Percentiles rank a stretch among this genome's conserved stretches.
phyloP scores from a whole-genome alignment of 305 asterid genomes.

The Euphrasia arctica region DNA sequence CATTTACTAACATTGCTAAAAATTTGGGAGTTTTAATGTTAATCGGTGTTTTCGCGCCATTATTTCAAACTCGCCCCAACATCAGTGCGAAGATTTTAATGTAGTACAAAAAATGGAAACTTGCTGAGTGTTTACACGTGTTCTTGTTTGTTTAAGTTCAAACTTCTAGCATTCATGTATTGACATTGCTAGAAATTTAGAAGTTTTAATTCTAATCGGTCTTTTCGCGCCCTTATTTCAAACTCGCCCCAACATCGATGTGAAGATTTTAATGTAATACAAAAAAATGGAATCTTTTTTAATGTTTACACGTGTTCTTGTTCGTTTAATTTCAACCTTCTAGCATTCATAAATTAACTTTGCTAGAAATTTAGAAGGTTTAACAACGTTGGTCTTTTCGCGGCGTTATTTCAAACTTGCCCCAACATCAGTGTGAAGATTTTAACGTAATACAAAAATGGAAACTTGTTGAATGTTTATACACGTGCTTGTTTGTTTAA shows the following conservation, averaged over 20 bases:
- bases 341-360: background rate
- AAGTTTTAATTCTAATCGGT: background rate
- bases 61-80: constrained; percentile 18
- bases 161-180: background rate
- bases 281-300: background rate
- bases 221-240: constrained; percentile 27
- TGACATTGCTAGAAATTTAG: constrained; percentile 9
- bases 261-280: too few relatives aligned
- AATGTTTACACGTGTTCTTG: background rate
- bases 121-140: background rate
- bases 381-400: background rate
- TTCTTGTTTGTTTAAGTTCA: background rate
- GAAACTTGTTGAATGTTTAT: background rate
- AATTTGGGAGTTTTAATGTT: background rate
- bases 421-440: too few relatives aligned
- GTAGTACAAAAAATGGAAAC: background rate
- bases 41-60: constrained; percentile 15
- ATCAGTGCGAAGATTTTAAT: too few relatives aligned
- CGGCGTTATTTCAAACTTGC: constrained; percentile 28
- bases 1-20: constrained; percentile 1
- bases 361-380: constrained; percentile 10
- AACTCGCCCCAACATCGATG: background rate
- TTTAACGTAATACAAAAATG: background rate
- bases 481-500: constrained; percentile 15
- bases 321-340: constrained; percentile 3